Evolutionary conservation across 1,284 basidiomycete genomes (phyloP).

Genomic region (Pholiota adiposa): DNA sequence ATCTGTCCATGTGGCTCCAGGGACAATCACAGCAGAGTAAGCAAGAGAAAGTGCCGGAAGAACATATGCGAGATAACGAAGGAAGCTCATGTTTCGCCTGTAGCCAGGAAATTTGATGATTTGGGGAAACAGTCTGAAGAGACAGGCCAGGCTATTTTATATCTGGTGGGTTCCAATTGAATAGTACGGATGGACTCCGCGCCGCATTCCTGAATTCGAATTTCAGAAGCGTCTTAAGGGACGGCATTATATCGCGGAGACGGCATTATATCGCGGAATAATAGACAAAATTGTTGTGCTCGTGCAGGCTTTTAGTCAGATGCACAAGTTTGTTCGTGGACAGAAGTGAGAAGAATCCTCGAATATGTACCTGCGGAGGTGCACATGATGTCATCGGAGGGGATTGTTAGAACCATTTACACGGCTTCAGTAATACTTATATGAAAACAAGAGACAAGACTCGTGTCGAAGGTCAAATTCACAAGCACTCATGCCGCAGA

Average conservation of each 20-base stretch:
- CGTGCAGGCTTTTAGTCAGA: background rate
- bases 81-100: slow-evolving; percentile 1
- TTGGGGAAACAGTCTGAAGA: background rate
- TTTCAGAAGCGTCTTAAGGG: too few relatives aligned
- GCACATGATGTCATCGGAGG: background rate
- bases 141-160: background rate
- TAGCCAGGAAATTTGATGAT: background rate
- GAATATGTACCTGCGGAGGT: background rate
- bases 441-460: background rate
- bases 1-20: slow-evolving; percentile 68
- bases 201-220: background rate
- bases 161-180: too few relatives aligned
- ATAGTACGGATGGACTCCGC: background rate
- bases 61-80: background rate
- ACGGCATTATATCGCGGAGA: too few relatives aligned
- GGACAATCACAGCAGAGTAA: slow-evolving; percentile 52
- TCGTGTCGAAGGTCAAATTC: background rate
- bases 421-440: too few relatives aligned
- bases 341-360: background rate
- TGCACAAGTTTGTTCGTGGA: background rate
- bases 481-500: background rate
- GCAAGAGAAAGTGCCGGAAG: slow-evolving; percentile 3
- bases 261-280: too few relatives aligned
- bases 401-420: background rate
- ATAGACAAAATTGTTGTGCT: too few relatives aligned